These are phyloP conservation scores for Ormosia emarginata DNA, from an alignment of 306 rosid species.

Conservation along the genomic window DNA sequence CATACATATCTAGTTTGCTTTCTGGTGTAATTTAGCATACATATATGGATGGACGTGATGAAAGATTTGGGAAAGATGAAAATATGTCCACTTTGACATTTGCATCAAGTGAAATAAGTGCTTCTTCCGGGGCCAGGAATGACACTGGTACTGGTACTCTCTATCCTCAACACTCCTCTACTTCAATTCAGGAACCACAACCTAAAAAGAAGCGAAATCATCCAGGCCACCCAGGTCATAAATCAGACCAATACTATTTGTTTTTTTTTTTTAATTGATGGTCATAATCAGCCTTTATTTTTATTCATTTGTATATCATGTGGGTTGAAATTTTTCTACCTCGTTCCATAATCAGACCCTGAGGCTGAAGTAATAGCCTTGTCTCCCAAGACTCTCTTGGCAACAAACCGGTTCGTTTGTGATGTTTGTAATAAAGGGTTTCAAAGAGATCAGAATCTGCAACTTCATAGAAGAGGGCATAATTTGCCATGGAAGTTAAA, in stretches of 20 bases:
- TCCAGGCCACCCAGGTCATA: conserved; percentile 85
- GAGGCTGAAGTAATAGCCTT: conserved; percentile 88
- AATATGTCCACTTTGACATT: conserved; percentile 72
- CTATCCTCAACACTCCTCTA: conserved; percentile 42
- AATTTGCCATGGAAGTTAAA: conserved; percentile 92
- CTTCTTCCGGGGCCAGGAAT: conserved; percentile 56
- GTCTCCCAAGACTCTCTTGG: conserved; percentile 63
- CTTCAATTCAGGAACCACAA: conserved; percentile 49
- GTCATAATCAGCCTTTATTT: too few species aligned
- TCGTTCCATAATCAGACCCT: conserved; percentile 54
- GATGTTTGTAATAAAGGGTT: conserved; percentile 89
- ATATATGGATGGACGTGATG: conserved; percentile 28
- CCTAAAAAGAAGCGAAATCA: conserved; percentile 73
- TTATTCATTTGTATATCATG: background rate
- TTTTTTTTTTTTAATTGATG: background rate
- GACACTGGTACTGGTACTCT: conserved; percentile 39
- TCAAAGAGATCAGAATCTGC: conserved; percentile 87
- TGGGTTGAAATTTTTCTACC: background rate
- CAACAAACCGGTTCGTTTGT: conserved; percentile 78
- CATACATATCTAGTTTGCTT: background rate
- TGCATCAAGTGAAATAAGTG: conserved; percentile 65
- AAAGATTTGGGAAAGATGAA: conserved; percentile 50
- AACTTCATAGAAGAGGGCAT: conserved; percentile 88
- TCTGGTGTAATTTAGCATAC: background rate
- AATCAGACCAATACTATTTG: background rate